Conservation (phyloP, 352 stramenopile species). For the Globisporangium alternatum region DNA sequence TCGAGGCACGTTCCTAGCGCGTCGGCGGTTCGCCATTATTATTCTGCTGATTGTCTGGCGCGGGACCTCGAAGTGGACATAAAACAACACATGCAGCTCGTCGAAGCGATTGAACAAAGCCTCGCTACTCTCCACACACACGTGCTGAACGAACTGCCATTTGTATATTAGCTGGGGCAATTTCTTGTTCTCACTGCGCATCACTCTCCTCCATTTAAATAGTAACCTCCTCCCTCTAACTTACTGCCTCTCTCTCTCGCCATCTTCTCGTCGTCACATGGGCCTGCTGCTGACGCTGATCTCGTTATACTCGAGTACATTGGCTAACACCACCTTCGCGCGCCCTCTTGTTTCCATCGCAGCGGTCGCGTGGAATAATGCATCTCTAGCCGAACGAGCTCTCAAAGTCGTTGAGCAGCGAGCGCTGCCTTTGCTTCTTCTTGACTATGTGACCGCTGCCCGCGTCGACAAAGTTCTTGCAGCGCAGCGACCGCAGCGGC, state of each 20-base stretch:
- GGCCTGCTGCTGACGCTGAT: neutral
- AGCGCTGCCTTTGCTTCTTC: slow-evolving; percentile 35
- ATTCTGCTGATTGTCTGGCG: neutral
- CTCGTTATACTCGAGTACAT: no score
- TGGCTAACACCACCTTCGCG: no score
- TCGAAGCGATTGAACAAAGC: no score
- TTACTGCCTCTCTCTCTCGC: slow-evolving; percentile 1
- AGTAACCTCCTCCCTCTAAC: slow-evolving; percentile 2
- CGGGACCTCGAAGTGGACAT: no score
- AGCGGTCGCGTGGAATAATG: neutral
- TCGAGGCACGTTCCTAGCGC: slow-evolving; percentile 13
- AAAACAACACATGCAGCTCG: no score
- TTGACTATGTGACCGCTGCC: slow-evolving; percentile 48
- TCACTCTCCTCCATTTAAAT: slow-evolving; percentile 12
- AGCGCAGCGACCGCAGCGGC: slow-evolving; percentile 52
- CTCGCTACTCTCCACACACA: no score
- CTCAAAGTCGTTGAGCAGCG: slow-evolving; percentile 35
- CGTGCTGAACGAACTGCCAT: no score
- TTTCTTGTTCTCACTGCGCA: neutral
- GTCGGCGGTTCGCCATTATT: neutral
- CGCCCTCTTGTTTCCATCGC: neutral
- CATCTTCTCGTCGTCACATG: neutral
- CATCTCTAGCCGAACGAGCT: slow-evolving; percentile 20
- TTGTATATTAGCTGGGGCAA: no score
- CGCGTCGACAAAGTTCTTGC: slow-evolving; percentile 63